phyloP scores from a whole-genome alignment of 2,329 filamentous ascomycete genomes.

The Graphilbum fragrans region DNA sequence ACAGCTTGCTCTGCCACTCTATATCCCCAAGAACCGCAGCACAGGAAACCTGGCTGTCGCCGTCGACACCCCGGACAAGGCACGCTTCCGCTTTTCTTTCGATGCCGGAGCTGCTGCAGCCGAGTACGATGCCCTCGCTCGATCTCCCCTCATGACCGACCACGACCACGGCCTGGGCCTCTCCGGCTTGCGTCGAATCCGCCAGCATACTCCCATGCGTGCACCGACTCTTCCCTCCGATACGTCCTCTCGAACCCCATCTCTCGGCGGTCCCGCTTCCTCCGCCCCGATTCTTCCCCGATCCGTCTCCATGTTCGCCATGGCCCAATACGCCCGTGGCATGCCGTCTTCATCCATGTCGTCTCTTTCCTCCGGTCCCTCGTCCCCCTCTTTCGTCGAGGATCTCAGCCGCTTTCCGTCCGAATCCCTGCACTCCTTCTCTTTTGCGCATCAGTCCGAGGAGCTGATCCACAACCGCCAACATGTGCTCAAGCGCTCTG shows the following conservation, averaged over 20 bases:
- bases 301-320: constrained; percentile 59
- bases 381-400: constrained; percentile 69
- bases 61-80: constrained; percentile 40
- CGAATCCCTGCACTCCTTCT: constrained; percentile 96
- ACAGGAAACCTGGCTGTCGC: constrained; percentile 46
- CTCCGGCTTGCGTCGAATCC: constrained; percentile 84
- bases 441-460: constrained; percentile 90
- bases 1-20: constrained; percentile 34
- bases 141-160: constrained; percentile 73
- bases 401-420: constrained; percentile 87
- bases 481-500: constrained; percentile 81
- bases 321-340: constrained; percentile 36
- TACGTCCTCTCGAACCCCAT: constrained; percentile 49
- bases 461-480: constrained; percentile 85
- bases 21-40: constrained; percentile 52
- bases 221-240: constrained; percentile 53
- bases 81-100: constrained; percentile 61
- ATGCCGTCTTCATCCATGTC: constrained; percentile 20
- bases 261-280: constrained; percentile 23
- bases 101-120: constrained; percentile 51
- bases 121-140: constrained; percentile 61
- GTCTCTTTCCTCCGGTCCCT: constrained; percentile 43
- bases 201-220: constrained; percentile 64
- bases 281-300: constrained; percentile 52
- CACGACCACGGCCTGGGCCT: constrained; percentile 79